Base-by-base conservation (phyloP, 768 basidiomycete species). In the Agaricus blazei region DNA sequence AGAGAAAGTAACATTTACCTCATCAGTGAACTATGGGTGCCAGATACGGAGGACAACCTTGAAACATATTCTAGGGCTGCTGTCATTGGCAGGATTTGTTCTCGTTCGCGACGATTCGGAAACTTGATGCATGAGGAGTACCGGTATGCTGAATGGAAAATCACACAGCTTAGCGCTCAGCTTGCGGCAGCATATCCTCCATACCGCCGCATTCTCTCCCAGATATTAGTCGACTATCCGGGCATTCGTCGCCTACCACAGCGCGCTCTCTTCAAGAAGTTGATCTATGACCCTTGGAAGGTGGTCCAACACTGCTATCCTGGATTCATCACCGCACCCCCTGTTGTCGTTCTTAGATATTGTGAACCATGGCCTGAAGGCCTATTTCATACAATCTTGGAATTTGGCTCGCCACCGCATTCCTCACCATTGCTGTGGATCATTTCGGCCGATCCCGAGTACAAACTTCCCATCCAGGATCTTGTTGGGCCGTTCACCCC, bases 221-320 rank as follows among this genome's bases (percentile, higher is more conserved):
- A 50, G 6, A 48, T 58, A n/a, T 52, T 68, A 34, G 58, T 45
- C 14, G 45, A 56, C 2, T 51, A 62, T 3, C 67, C 65, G 12
- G 64, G 63, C 26, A 56, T 65, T 12, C 61, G 55, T 12, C 15
- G 62, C 37, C 49, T 59, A 11, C 44, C 58, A 4, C 42, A 62
- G 26, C 42, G 47, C 9, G 44, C 58, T 34, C 68, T 67, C 45
- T 54, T 70, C 26, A 29, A 48, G n/a, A 54, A 51, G 7, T 56
- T 69, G n/a, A 58, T 70, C 9, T 51, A 63, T 11, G 51, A 61
- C 9, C 64, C 65, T 4, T 56, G 66, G 9, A 46, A 47, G 11
- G 49, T n/a, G n/a, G 44, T 57, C 11, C 41, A 48, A 11, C 36
- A 62, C 4, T 49, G 63, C 8, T 31, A 48, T 29, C 47, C 47